Evolutionary conservation across 768 basidiomycete genomes (phyloP).

Genomic region (Auriscalpium orientale): DNA sequence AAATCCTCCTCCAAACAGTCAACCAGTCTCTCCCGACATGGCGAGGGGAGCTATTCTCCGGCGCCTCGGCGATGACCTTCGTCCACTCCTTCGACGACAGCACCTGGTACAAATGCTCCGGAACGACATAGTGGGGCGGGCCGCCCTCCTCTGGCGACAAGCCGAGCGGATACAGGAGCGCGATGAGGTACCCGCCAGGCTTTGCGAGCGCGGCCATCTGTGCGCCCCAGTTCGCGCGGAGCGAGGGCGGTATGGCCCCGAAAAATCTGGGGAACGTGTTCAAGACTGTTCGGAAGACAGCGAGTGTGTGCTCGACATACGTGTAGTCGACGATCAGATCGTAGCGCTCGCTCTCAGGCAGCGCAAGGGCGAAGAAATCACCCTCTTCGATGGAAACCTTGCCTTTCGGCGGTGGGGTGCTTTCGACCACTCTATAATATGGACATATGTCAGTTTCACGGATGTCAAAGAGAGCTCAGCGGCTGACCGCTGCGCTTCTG

Average conservation of each 20-base stretch:
- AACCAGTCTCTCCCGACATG: conserved; percentile 3
- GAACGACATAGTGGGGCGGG: conserved; percentile 55
- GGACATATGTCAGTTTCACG: neutral
- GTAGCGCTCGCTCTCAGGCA: conserved; percentile 29
- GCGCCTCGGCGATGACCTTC: conserved; percentile 46
- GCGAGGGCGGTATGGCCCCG: conserved; percentile 55
- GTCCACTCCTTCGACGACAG: conserved; percentile 38
- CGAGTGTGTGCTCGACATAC: conserved; percentile 18
- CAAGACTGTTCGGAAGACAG: too few species aligned
- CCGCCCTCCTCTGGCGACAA: conserved; percentile 37
- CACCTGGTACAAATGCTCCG: conserved; percentile 46
- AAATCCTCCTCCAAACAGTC: neutral
- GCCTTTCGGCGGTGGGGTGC: conserved; percentile 17
- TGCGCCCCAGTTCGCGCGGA: conserved; percentile 47
- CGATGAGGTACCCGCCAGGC: conserved; percentile 56
- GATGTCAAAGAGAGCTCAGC: neutral
- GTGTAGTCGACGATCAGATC: conserved; percentile 65
- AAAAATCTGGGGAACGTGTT: conserved; percentile 45
- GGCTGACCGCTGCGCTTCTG: conserved; percentile 36
- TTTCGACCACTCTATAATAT: conserved; percentile 14
- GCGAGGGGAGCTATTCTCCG: conserved; percentile 18
- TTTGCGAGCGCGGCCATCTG: conserved; percentile 50
- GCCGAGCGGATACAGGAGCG: conserved; percentile 48
- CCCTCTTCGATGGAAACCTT: conserved; percentile 32
- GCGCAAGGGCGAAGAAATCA: conserved; percentile 49